Evolutionary conservation across 352 stramenopile genomes (phyloP), one percentile per base, ranked within the genome.

Genomic region (Globisporangium viniferum): DNA sequence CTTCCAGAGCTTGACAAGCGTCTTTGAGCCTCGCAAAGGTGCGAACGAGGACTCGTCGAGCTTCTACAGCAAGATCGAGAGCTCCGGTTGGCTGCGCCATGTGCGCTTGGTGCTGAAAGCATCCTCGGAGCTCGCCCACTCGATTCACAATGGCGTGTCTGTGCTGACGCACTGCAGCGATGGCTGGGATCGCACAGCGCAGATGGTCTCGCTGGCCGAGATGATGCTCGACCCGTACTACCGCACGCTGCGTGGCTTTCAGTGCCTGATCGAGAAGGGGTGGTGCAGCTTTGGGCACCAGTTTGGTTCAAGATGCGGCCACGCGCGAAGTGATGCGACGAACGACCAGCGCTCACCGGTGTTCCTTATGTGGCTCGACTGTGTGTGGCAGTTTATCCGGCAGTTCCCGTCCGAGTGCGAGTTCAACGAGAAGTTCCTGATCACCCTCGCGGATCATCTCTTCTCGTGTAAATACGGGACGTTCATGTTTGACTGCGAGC

Each of bases 231-330:
- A 99, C 75, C 95, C 97, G 15, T 98, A 97, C 81, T 99, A 99
- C 71, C 89, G 98, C 44, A 99, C 98, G 8, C 70, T 98, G n/a
- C 82, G 93, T 39, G 98, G 98, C 2, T 99, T 99, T 66, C 88
- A 94, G 60, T 71, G 80, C 18, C 81, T 99, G 10, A 89, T 99
- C 18, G 97, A 99, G 82, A 99, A 99, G 73, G 98, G 99, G 62
- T 99, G 98, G 93, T 97, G 97, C 74, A 90, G 82, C 39, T 99
- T 99, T 76, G 98, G 98, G 3, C 97, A 99, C 83, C 95, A 98
- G 35, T 99, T 99, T 68, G 91, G 97, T 18, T 77, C 91, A 15
- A 85, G 98, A 15, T 96, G 87, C 68, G 97, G 95, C 39, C 97
- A 99, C 69, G 97, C 94, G 29, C 88, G 84, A 29, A 89, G 77